Evolutionary conservation across 768 basidiomycete species (phyloP).

Genomic region (Sarcodon aspratus): DNA sequence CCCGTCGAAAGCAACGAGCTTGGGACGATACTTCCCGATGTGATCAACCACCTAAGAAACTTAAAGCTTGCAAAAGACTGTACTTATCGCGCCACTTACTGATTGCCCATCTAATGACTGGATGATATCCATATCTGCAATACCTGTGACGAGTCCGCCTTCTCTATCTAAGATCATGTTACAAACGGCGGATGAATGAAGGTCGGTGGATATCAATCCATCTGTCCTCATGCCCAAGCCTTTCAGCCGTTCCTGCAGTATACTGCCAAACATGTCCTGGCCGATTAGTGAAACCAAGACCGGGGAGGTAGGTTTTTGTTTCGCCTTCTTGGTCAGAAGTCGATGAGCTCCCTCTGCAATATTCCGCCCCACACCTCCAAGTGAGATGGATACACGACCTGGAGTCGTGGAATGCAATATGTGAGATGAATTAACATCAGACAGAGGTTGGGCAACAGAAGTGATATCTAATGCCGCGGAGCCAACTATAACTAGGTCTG

Average conservation of each 20-base stretch:
- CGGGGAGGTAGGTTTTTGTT: constrained; percentile 19
- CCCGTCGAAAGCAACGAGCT: constrained; percentile 62
- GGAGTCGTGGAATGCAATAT: constrained; percentile 59
- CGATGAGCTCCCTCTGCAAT: constrained; percentile 85
- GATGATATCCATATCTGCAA: constrained; percentile 84
- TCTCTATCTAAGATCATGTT: constrained; percentile 68
- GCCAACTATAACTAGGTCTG: constrained; percentile 65
- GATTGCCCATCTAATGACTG: constrained; percentile 31
- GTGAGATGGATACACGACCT: constrained; percentile 56
- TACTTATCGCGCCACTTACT: constrained; percentile 20
- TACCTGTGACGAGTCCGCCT: constrained; percentile 71
- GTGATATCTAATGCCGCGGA: constrained; percentile 88
- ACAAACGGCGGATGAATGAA: constrained; percentile 64
- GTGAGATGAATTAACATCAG: constrained; percentile 16
- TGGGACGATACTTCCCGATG: constrained; percentile 38
- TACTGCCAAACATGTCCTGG: constrained; percentile 61
- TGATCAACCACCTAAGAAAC: constrained; percentile 34
- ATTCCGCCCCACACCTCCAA: constrained; percentile 94
- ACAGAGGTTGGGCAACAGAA: constrained; percentile 30
- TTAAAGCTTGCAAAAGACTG: too few relatives aligned
- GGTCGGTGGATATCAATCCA: constrained; percentile 41
- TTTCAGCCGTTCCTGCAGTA: constrained; percentile 46
- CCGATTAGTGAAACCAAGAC: constrained; percentile 72
- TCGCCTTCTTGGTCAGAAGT: constrained; percentile 26
- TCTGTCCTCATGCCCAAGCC: constrained; percentile 72